These are phyloP conservation scores for Diaporthe ilicicola DNA, from an alignment of 2,329 filamentous ascomycete species.

Conservation along the genomic window DNA sequence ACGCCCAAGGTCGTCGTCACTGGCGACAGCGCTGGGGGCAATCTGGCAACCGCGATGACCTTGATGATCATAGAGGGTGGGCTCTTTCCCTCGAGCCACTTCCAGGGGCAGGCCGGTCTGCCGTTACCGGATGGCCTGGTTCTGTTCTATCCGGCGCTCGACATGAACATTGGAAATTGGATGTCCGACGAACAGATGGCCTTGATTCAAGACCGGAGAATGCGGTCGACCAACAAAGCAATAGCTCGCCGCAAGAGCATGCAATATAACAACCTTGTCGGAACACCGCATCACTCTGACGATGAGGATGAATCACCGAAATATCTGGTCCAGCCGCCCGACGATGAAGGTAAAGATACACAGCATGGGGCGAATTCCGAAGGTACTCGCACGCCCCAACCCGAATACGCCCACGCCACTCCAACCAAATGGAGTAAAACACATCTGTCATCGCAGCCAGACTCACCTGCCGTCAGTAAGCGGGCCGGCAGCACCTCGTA, in stretches of 20 bases:
- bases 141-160: slow-evolving; percentile 87
- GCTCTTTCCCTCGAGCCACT: slow-evolving; percentile 62
- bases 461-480: slow-evolving; percentile 32
- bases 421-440: slow-evolving; percentile 48
- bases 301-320: slow-evolving; percentile 68
- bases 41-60: slow-evolving; percentile 80
- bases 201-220: slow-evolving; percentile 83
- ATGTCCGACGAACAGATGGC: slow-evolving; percentile 99
- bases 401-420: slow-evolving; percentile 60
- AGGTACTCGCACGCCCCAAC: slow-evolving; percentile 49
- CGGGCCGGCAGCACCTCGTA: slow-evolving; percentile 51
- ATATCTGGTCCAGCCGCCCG: slow-evolving; percentile 29
- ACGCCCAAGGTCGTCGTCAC: slow-evolving; percentile 76
- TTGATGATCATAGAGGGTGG: slow-evolving; percentile 89
- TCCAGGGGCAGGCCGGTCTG: slow-evolving; percentile 66
- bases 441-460: slow-evolving; percentile 33
- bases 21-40: slow-evolving; percentile 85
- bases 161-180: slow-evolving; percentile 99
- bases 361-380: slow-evolving; percentile 34
- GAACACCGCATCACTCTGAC: slow-evolving; percentile 83
- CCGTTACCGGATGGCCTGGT: slow-evolving; percentile 83
- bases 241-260: slow-evolving; percentile 86
- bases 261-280: slow-evolving; percentile 85
- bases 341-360: slow-evolving; percentile 29
- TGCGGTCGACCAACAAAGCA: slow-evolving; percentile 78